phyloP scores from a whole-genome alignment of 2,329 filamentous ascomycete genomes.

The Pseudogymnoascus sp. region DNA sequence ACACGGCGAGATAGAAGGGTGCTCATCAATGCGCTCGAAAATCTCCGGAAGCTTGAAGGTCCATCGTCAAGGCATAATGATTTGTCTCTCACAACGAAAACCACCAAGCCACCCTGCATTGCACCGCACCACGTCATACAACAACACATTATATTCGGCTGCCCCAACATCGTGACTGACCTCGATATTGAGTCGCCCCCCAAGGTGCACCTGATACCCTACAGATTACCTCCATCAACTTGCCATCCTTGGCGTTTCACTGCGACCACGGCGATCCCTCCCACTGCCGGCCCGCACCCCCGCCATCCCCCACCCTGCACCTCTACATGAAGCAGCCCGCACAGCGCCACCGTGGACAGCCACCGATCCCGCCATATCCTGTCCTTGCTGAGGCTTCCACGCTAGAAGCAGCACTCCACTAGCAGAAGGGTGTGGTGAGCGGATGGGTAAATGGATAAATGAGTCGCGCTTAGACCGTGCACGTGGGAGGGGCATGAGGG shows the following conservation, averaged over 20 bases:
- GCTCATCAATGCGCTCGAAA: not conserved
- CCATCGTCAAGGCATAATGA: not conserved
- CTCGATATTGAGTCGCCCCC: not conserved
- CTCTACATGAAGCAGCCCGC: not conserved
- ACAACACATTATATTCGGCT: not conserved
- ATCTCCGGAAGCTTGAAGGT: not conserved
- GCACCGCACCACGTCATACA: not conserved
- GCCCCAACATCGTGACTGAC: not conserved
- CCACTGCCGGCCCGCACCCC: not conserved
- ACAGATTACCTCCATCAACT: not conserved
- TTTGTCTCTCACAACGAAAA: not conserved
- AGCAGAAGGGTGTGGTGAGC: not conserved
- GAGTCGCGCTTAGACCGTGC: not conserved
- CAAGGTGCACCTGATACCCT: slow-evolving; percentile 1
- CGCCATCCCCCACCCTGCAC: not conserved
- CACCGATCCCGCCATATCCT: not conserved
- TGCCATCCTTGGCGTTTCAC: slow-evolving; percentile 5
- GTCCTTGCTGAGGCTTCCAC: not conserved
- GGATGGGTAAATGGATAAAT: slow-evolving; percentile 4
- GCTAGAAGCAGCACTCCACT: not conserved
- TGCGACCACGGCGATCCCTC: not conserved
- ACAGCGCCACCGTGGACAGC: not conserved
- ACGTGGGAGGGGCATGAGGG: slow-evolving; percentile 1
- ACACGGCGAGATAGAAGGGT: not conserved
- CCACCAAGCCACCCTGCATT: not conserved